Evolutionary conservation across 2,329 filamentous ascomycete genomes (phyloP).

Genomic region (Penicillium sp.): DNA sequence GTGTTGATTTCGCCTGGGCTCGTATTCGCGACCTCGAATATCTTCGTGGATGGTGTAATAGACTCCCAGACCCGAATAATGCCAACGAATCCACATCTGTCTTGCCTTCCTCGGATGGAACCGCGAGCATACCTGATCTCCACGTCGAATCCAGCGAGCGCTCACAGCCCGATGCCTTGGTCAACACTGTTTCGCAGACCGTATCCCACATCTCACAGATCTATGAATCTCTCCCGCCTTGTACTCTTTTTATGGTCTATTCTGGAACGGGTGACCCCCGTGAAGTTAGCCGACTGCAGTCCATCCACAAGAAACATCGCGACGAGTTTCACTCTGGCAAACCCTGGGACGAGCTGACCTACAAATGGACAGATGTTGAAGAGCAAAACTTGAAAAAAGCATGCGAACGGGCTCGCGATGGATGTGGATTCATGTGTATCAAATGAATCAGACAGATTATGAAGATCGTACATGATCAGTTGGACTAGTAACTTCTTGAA

Average conservation of each 20-base stretch:
- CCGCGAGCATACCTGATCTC: slow-evolving; percentile 14
- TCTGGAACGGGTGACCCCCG: slow-evolving; percentile 65
- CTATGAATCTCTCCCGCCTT: slow-evolving; percentile 58
- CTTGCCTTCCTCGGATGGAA: slow-evolving; percentile 27
- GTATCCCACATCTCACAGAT: slow-evolving; percentile 54
- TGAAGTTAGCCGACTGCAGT: slow-evolving; percentile 57
- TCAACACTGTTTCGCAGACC: slow-evolving; percentile 51
- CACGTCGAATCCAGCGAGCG: slow-evolving; percentile 4
- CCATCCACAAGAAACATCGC: slow-evolving; percentile 57
- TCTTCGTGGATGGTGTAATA: slow-evolving; percentile 61
- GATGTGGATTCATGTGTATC: slow-evolving; percentile 60
- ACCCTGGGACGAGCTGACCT: slow-evolving; percentile 61
- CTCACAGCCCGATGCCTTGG: slow-evolving; percentile 35
- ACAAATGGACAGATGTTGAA: slow-evolving; percentile 66
- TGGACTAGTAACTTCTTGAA: too few species aligned
- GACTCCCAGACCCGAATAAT: slow-evolving; percentile 49
- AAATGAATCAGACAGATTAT: slow-evolving; percentile 43
- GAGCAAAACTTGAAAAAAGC: slow-evolving; percentile 60
- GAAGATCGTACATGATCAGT: too few species aligned
- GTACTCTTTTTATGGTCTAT: slow-evolving; percentile 64
- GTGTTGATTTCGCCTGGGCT: slow-evolving; percentile 65
- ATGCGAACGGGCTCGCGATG: slow-evolving; percentile 57
- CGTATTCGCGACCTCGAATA: slow-evolving; percentile 63
- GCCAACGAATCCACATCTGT: slow-evolving; percentile 36
- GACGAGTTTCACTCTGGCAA: slow-evolving; percentile 61